These are phyloP conservation scores for Balamuthia mandrillaris DNA, from an alignment of 208 protist species.

Conservation along the genomic window DNA sequence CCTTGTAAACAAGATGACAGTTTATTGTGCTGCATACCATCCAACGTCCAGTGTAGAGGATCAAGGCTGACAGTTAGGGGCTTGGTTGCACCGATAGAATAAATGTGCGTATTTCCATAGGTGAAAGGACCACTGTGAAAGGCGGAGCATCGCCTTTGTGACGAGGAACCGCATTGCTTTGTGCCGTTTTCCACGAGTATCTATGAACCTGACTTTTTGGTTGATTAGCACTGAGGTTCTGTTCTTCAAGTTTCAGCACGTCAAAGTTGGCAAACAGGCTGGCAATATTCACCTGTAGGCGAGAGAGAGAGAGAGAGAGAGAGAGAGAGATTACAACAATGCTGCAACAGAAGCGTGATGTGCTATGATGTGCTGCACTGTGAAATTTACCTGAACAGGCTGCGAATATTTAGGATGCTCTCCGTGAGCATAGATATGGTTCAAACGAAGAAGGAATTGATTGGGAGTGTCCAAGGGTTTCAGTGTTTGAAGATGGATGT, in stretches of 20 bases:
- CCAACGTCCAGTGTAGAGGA: no score
- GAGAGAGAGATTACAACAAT: not conserved
- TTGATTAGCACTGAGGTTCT: not conserved
- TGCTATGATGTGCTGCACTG: not conserved
- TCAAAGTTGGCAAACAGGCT: not conserved
- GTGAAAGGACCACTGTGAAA: not conserved
- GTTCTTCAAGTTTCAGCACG: not conserved
- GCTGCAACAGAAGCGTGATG: not conserved
- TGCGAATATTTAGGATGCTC: not conserved
- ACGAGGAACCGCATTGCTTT: not conserved
- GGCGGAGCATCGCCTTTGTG: not conserved
- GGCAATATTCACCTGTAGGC: not conserved
- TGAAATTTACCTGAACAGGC: not conserved
- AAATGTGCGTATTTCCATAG: constrained; percentile 10
- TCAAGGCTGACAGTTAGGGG: no score
- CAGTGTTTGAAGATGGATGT: constrained; percentile 2
- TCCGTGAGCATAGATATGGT: not conserved
- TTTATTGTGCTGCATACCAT: no score
- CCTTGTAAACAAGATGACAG: no score
- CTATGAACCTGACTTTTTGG: not conserved
- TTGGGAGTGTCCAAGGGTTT: not conserved
- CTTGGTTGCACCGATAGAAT: no score
- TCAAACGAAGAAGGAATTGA: not conserved
- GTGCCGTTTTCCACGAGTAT: constrained; percentile 10
- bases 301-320: not conserved